Conservation (phyloP, 164 flowering plant species). For the Saururus chinensis region DNA sequence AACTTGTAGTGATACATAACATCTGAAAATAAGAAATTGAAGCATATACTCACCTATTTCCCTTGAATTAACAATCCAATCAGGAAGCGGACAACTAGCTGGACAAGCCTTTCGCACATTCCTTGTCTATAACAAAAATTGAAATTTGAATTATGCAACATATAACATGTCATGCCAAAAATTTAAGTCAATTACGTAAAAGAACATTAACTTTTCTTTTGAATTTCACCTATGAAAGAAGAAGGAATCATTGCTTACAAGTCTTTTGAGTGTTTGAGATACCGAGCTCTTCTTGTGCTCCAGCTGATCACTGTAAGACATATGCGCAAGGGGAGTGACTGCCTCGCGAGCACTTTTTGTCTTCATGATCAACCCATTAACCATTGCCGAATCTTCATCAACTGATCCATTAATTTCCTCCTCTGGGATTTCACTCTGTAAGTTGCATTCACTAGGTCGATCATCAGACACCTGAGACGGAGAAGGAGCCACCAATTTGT, state of each 20-base stretch:
- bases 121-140: slow-evolving; percentile 42
- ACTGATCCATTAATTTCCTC: slow-evolving; percentile 17
- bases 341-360: slow-evolving; percentile 65
- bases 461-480: slow-evolving; percentile 1
- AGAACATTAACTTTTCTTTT: no score
- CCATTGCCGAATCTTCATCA: slow-evolving; percentile 18
- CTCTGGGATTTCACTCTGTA: slow-evolving; percentile 5
- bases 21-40: not conserved
- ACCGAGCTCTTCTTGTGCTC: slow-evolving; percentile 74
- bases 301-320: slow-evolving; percentile 75
- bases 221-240: not conserved
- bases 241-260: slow-evolving; percentile 29
- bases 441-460: slow-evolving; percentile 8
- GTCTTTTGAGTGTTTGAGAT: slow-evolving; percentile 59
- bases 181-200: no score
- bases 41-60: slow-evolving; percentile 49
- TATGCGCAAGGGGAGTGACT: slow-evolving; percentile 83
- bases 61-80: slow-evolving; percentile 78
- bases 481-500: slow-evolving; percentile 7
- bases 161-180: no score
- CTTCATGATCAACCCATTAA: slow-evolving; percentile 20
- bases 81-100: slow-evolving; percentile 59
- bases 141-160: no score
- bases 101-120: slow-evolving; percentile 95
- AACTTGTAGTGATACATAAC: not conserved